Base-by-base conservation (phyloP, 1,139 yeast species). In the Geotrichum citri-aurantii region DNA sequence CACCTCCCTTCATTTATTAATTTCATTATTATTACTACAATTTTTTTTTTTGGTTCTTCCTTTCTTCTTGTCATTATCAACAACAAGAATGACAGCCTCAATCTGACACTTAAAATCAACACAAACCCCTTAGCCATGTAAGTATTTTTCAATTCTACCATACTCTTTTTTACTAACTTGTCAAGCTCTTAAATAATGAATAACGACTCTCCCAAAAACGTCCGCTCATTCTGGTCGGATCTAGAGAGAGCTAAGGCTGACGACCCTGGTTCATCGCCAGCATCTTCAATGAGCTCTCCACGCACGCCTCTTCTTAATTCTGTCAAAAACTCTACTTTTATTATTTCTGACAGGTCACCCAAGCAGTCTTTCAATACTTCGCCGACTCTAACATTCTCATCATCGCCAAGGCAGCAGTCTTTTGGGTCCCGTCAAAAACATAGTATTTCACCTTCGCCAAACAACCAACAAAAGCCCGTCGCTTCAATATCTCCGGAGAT, bases 141-240 rank as follows among this genome's bases (percentile, higher is more conserved):
- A n/a, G 44, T 37, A 12, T 37, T 14, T 37, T 6, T 37, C 14
- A 14, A 5, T 37, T 37, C 10, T 17, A 37, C 17, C 19, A 8
- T 17, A 8, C 10, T 37, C 17, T 17, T 14, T n/a, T 19, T 37
- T 37, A 37, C 19, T 37, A 10, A 37, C n/a, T 19, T 17, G 21
- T 17, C 44, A 5, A 37, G 44, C 44, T 37, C 17, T n/a, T 37
- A 8, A 37, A 50, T 26, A 21, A 55, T 46, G 51, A 33, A 44
- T 21, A 50, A 33, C 37, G 52, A 53, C 26, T 50, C 60, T 40
- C 33, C 71, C 17, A 63, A 66, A 50, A 65, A 65, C 61, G 62
- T 68, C 65, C 57, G 70, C 52, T 63, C 68, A 5, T 69, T 68
- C 55, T 69, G 72, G 72, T 64, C 69, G 17, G 70, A 69, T 48